Evolutionary conservation across 2,329 filamentous ascomycete genomes (phyloP).

Genomic region (Talaromyces sp.): DNA sequence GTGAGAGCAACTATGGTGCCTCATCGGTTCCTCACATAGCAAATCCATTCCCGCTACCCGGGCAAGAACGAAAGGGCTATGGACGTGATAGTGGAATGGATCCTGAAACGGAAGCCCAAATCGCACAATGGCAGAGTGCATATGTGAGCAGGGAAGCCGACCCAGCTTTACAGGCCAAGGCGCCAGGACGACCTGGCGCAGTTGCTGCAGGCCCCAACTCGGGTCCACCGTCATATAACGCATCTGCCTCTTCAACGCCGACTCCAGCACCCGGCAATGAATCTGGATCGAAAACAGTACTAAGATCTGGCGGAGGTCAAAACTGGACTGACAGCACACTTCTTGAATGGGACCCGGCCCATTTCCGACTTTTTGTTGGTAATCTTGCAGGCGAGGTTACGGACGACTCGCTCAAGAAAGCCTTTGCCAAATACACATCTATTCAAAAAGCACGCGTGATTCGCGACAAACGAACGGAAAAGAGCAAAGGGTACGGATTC

Average conservation of each 20-base stretch:
- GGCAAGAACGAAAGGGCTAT: slow-evolving; percentile 33
- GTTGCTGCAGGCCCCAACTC: slow-evolving; percentile 42
- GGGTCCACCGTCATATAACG: slow-evolving; percentile 31
- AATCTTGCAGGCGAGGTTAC: slow-evolving; percentile 97
- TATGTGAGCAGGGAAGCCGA: slow-evolving; percentile 63
- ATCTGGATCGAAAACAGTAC: slow-evolving; percentile 70
- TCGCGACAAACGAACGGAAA: slow-evolving; percentile 90
- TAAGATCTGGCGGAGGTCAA: slow-evolving; percentile 83
- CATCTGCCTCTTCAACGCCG: slow-evolving; percentile 31
- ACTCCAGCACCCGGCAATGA: slow-evolving; percentile 41
- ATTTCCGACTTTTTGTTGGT: slow-evolving; percentile 92
- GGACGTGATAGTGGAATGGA: slow-evolving; percentile 48
- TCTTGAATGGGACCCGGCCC: slow-evolving; percentile 91
- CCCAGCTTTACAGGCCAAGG: slow-evolving; percentile 24
- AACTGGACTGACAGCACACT: slow-evolving; percentile 85
- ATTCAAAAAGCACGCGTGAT: slow-evolving; percentile 91
- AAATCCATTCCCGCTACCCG: slow-evolving; percentile 73
- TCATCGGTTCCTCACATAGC: slow-evolving; percentile 62
- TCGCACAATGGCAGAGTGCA: slow-evolving; percentile 91
- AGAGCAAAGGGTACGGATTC: slow-evolving; percentile 94
- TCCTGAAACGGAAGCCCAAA: slow-evolving; percentile 81
- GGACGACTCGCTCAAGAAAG: slow-evolving; percentile 90
- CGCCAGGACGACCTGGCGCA: slow-evolving; percentile 37
- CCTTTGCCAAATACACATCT: slow-evolving; percentile 81
- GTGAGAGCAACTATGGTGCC: slow-evolving; percentile 40